Evolutionary conservation across 495 filamentous ascomycete species (phyloP).

Genomic region (Thermothielavioides terrestris): DNA sequence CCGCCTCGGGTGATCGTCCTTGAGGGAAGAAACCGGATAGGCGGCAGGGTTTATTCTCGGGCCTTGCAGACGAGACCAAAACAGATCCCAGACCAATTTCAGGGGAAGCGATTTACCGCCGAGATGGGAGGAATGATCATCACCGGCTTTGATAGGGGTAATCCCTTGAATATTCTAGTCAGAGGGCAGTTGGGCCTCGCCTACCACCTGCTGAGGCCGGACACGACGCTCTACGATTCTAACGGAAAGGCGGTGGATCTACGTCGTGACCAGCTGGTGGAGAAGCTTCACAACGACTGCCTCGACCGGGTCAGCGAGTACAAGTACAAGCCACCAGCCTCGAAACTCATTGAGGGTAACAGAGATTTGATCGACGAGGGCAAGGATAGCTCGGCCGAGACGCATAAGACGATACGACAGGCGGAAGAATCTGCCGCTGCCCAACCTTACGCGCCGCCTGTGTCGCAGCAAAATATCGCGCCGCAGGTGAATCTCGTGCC

Average conservation of each 20-base stretch:
- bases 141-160: slow-evolving; percentile 91
- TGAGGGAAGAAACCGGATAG: slow-evolving; percentile 79
- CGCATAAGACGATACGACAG: slow-evolving; percentile 60
- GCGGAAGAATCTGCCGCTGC: slow-evolving; percentile 52
- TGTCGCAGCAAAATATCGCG: slow-evolving; percentile 40
- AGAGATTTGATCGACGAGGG: slow-evolving; percentile 74
- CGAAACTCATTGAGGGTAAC: slow-evolving; percentile 73
- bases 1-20: slow-evolving; percentile 70
- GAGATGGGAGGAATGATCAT: slow-evolving; percentile 98
- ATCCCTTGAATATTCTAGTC: slow-evolving; percentile 83
- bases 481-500: slow-evolving; percentile 47
- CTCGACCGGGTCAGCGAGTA: slow-evolving; percentile 84
- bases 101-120: slow-evolving; percentile 65
- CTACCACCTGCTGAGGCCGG: slow-evolving; percentile 75
- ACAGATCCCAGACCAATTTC: slow-evolving; percentile 21
- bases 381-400: slow-evolving; percentile 62
- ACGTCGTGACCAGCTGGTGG: slow-evolving; percentile 69
- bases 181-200: slow-evolving; percentile 82
- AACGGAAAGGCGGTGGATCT: slow-evolving; percentile 75
- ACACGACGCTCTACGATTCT: slow-evolving; percentile 82
- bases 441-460: slow-evolving; percentile 37
- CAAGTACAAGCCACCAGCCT: slow-evolving; percentile 61
- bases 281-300: slow-evolving; percentile 88
- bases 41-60: slow-evolving; percentile 93
- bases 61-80: slow-evolving; percentile 47